Conservation (phyloP, 495 filamentous ascomycete species). For the Penicillium desertorum region DNA sequence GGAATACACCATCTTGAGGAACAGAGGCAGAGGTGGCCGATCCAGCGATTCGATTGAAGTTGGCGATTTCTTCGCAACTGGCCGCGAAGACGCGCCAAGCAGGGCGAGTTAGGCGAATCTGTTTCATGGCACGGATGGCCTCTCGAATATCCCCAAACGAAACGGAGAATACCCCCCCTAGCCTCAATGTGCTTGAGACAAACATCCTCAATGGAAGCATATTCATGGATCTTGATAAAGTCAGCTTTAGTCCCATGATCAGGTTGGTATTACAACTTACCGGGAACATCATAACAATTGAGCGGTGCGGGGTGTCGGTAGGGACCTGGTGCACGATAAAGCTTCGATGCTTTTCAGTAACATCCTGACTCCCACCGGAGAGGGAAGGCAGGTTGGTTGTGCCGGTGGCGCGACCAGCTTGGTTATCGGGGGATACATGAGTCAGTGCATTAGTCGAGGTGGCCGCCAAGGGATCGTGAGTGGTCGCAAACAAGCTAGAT, state of each 20-base stretch:
- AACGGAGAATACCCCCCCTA: background rate
- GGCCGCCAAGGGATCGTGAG: background rate
- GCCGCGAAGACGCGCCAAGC: background rate
- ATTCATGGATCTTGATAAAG: background rate
- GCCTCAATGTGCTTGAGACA: background rate
- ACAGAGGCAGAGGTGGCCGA: background rate
- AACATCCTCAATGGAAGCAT: background rate
- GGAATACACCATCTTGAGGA: background rate
- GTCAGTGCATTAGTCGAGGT: background rate
- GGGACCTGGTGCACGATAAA: background rate
- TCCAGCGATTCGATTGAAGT: background rate
- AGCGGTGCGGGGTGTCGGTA: background rate
- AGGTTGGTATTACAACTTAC: background rate
- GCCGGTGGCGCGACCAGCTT: background rate
- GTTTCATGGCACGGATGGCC: background rate
- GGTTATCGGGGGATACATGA: background rate
- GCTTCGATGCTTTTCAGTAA: background rate
- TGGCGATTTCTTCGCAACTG: background rate
- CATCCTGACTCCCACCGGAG: background rate
- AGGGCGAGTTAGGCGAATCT: background rate
- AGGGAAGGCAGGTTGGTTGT: background rate
- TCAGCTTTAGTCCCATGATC: background rate
- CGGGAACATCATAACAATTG: background rate
- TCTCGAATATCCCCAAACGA: conserved; percentile 4
- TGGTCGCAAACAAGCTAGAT: background rate